Evolutionary conservation across 148 eudicot species (phyloP), one percentile per base, ranked within the genome.

Genomic region (Amaranthus hypochondriacus): DNA sequence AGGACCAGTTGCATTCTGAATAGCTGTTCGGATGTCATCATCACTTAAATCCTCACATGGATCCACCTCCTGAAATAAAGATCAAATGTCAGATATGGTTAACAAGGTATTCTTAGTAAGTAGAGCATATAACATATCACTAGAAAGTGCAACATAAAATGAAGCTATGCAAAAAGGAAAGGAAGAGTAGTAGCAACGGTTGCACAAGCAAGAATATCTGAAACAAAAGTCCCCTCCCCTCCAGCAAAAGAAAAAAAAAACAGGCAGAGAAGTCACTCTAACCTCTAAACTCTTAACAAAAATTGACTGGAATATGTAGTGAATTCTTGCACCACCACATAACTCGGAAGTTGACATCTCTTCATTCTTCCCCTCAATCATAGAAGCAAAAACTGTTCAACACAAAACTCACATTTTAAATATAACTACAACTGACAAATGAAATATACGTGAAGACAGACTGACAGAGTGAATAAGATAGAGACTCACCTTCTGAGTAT

Each of bases 1-100:
- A 50, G 97, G 91, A 66, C 99, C 99, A 72, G 99, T 90, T 62
- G 99, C 94, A 87, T 96, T 96, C 83, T 92, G 97, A 82, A 96
- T 86, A 77, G 99, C 97, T 68, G 94, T 92, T 72, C 96, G 86
- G 76, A 92, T 96, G 76, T 96, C 97, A 78, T 92, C 96, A 81
- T 96, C 99, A 77, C 92, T 90, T 66, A 96, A 81, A 80, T 86
- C 96, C 69, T 96, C 97, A 83, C 96, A 96, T 14, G 97, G 99
- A 83, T 96, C 99, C 61, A 96, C 96, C 80, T 92, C 97, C 99
- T 96, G 83, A 54, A 82, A 69, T 53, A 62, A 55, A 60, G 9
- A 56, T n/a, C 49, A 62, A 61, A 6, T 14, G 57, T 42, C 6
- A 15, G 48, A 74, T 5, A 53, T 54, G 6, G 48, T 11, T 0